A percentile compares a stretch with the other conserved stretches of the same genome.
phyloP scores from a whole-genome alignment of 345 rosid genomes.

The Murraya koenigii region DNA sequence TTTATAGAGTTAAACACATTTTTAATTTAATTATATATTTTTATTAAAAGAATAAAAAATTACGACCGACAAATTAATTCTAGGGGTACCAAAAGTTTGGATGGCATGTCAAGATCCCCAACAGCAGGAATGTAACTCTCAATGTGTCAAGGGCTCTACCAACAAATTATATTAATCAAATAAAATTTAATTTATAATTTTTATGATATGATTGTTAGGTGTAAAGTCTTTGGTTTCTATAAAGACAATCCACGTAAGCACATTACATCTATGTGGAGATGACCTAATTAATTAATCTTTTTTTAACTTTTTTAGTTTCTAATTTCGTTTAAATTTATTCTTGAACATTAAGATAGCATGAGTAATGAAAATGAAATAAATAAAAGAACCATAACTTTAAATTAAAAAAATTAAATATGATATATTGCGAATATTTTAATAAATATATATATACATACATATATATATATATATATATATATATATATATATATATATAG shows the following conservation, averaged over 20 bases:
- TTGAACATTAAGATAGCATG: background rate
- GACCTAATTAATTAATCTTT: background rate
- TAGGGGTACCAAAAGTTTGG: background rate
- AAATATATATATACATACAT: too few relatives aligned
- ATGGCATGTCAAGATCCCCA: slow-evolving; percentile 8
- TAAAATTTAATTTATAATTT: too few relatives aligned
- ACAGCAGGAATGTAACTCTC: slow-evolving; percentile 9
- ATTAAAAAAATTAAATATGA: too few relatives aligned
- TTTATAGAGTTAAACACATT: too few relatives aligned
- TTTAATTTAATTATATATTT: too few relatives aligned
- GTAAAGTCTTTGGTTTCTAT: background rate
- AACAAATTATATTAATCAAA: background rate
- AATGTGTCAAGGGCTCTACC: slow-evolving; percentile 1
- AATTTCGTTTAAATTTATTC: background rate
- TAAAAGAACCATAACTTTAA: background rate
- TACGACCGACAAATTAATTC: background rate
- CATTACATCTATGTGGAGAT: background rate
- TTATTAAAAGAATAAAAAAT: background rate
- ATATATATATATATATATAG: too few relatives aligned
- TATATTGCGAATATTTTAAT: too few relatives aligned
- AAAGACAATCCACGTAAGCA: background rate
- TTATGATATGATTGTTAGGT: background rate
- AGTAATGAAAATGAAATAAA: background rate
- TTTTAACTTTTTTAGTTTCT: background rate
- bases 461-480: too few relatives aligned